Evolutionary conservation across 352 stramenopile genomes (phyloP).

Genomic region (Phytophthora sojae): DNA sequence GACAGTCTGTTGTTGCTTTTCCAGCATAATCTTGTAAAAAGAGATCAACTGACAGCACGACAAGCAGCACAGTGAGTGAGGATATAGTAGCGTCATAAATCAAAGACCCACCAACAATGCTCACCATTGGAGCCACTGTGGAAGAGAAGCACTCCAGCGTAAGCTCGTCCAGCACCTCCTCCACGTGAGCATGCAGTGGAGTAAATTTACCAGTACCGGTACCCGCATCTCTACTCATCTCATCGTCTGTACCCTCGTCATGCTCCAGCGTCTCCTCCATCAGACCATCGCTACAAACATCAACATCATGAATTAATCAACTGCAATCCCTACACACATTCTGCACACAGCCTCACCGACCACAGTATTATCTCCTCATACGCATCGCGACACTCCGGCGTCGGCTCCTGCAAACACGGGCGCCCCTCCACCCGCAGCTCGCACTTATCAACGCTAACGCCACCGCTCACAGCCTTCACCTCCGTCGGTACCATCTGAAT

Average conservation of each 20-base stretch:
- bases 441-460: not conserved
- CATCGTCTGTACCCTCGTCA: slow-evolving; percentile 22
- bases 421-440: slow-evolving; percentile 22
- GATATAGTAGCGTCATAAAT: not conserved
- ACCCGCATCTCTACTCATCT: not conserved
- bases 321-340: not conserved
- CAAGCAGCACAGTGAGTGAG: slow-evolving; percentile 2
- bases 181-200: slow-evolving; percentile 29
- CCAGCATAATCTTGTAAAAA: slow-evolving; percentile 45
- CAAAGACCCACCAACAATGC: not conserved
- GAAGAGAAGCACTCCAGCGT: slow-evolving; percentile 48
- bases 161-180: slow-evolving; percentile 49
- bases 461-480: not conserved
- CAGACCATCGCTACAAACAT: slow-evolving; percentile 39
- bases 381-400: slow-evolving; percentile 1
- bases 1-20: slow-evolving; percentile 38
- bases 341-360: slow-evolving; percentile 5
- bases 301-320: not conserved
- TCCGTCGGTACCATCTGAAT: slow-evolving; percentile 37
- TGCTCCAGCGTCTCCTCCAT: slow-evolving; percentile 56
- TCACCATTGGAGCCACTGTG: slow-evolving; percentile 33
- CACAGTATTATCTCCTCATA: slow-evolving; percentile 31
- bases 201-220: slow-evolving; percentile 7
- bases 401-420: slow-evolving; percentile 25
- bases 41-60: slow-evolving; percentile 38